Conservation (phyloP, 345 rosid genomes). For the Aquilaria sinensis region DNA sequence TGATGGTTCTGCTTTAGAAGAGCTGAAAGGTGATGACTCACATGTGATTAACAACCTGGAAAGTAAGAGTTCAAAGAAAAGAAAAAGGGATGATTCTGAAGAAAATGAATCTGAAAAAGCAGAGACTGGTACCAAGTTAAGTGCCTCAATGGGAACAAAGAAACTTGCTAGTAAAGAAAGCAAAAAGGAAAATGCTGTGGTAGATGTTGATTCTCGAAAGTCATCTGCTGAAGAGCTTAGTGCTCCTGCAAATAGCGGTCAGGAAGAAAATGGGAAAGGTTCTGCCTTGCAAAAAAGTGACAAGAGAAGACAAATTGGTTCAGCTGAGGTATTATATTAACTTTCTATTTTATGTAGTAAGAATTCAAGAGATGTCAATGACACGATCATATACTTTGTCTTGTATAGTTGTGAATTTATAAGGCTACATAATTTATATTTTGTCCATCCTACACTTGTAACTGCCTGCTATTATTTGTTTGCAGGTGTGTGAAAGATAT, state of each 20-base stretch:
- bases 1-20: constrained; percentile 8
- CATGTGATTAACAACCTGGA: constrained; percentile 12
- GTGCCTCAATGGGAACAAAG: constrained; percentile 15
- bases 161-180: constrained; percentile 9
- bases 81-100: constrained; percentile 58
- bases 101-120: constrained; percentile 32
- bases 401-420: too few species aligned
- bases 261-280: constrained; percentile 31
- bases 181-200: constrained; percentile 2
- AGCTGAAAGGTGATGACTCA: constrained; percentile 15
- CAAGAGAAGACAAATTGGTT: constrained; percentile 42
- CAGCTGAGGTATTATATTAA: constrained; percentile 45
- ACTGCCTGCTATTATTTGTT: too few species aligned
- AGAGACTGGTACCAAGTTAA: constrained; percentile 10
- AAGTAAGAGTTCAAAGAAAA: constrained; percentile 52
- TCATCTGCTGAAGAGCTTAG: constrained; percentile 27
- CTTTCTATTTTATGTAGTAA: neutral
- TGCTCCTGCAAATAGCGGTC: constrained; percentile 26
- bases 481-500: too few species aligned
- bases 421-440: too few species aligned
- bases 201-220: constrained; percentile 7
- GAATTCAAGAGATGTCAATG: too few species aligned
- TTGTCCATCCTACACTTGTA: too few species aligned
- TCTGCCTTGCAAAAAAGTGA: constrained; percentile 27
- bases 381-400: too few species aligned